phyloP scores from a whole-genome alignment of 495 filamentous ascomycete genomes.

The Penicillium herquei region DNA sequence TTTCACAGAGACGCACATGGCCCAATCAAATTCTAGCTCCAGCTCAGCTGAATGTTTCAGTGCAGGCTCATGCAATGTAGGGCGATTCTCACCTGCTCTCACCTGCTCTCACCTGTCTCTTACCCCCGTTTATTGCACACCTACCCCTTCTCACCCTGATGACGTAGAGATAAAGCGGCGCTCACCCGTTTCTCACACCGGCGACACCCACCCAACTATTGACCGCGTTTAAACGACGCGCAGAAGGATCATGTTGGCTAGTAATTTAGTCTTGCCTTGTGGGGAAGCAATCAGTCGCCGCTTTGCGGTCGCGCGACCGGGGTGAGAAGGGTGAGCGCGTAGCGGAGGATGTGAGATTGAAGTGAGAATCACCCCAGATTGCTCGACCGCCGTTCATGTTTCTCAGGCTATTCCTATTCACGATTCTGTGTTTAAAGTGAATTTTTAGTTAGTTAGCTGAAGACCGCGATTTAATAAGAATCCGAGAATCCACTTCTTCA shows the following conservation, averaged over 20 bases:
- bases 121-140: conserved; percentile 2
- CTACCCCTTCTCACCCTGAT: conserved; percentile 5
- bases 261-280: background rate
- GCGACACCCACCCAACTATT: conserved; percentile 13
- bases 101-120: conserved; percentile 1
- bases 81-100: background rate
- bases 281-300: too few relatives aligned
- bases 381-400: too few relatives aligned
- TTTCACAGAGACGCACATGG: background rate
- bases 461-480: too few relatives aligned
- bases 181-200: conserved; percentile 11
- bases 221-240: conserved; percentile 6
- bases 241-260: too few relatives aligned
- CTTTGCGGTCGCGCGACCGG: too few relatives aligned
- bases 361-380: too few relatives aligned
- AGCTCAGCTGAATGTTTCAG: background rate
- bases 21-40: background rate
- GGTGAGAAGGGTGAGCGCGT: too few relatives aligned
- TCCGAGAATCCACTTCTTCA: too few relatives aligned
- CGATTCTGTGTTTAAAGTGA: too few relatives aligned
- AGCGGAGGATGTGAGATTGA: too few relatives aligned
- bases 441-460: too few relatives aligned
- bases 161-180: conserved; percentile 14
- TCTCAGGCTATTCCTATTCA: too few relatives aligned
- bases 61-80: background rate